phyloP scores from a whole-genome alignment of 164 flowering plant genomes.

The Umbilicus rupestris region DNA sequence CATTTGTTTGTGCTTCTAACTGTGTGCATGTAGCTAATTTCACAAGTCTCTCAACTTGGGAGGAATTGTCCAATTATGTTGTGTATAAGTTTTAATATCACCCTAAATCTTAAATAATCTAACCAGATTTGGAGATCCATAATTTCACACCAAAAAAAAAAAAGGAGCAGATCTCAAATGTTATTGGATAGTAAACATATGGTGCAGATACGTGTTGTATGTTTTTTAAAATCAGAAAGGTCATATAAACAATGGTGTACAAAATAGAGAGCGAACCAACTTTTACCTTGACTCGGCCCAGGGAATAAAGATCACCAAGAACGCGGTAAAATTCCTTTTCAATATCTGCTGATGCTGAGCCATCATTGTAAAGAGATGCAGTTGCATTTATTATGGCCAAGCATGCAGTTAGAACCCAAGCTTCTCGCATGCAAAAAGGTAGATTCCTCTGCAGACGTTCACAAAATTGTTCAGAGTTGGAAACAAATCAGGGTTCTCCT shows the following conservation, averaged over 20 bases:
- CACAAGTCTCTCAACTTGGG: too few species aligned
- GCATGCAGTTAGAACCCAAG: constrained; percentile 91
- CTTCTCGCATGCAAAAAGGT: constrained; percentile 93
- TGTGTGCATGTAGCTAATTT: too few species aligned
- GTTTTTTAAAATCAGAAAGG: neutral
- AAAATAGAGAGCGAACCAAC: neutral
- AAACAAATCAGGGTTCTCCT: neutral
- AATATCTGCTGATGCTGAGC: constrained; percentile 53
- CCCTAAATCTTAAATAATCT: too few species aligned
- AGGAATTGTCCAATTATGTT: too few species aligned
- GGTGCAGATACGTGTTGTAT: neutral
- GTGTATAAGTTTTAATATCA: too few species aligned
- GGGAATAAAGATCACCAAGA: constrained; percentile 87
- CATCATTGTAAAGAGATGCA: constrained; percentile 48
- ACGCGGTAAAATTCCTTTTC: constrained; percentile 89
- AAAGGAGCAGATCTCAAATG: too few species aligned
- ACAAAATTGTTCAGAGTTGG: constrained; percentile 1
- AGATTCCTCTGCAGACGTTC: constrained; percentile 42
- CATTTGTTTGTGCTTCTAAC: too few species aligned
- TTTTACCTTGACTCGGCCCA: constrained; percentile 75
- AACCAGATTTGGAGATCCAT: too few species aligned
- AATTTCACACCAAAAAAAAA: too few species aligned
- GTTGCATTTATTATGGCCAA: constrained; percentile 61
- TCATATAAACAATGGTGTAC: neutral
- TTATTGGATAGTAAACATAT: too few species aligned